These are phyloP conservation scores for Hypomyces perniciosus DNA, from an alignment of 2,329 filamentous ascomycete genomes.

Conservation along the genomic window DNA sequence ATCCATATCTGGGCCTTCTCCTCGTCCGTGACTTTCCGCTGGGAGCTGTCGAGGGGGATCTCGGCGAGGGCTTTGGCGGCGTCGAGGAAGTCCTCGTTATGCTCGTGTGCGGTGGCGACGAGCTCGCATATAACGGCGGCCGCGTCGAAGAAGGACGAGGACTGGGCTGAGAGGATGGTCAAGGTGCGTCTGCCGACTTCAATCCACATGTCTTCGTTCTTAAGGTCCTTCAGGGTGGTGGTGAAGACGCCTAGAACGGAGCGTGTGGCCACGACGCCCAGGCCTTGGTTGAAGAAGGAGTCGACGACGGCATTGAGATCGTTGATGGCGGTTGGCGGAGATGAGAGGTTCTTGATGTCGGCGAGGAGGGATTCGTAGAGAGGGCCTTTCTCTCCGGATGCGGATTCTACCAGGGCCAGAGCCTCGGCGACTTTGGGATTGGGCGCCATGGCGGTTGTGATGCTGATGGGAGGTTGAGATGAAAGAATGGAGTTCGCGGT, in stretches of 20 bases:
- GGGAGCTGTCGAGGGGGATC: conserved; percentile 83
- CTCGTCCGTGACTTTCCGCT: conserved; percentile 74
- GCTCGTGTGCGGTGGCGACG: conserved; percentile 77
- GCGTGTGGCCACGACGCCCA: conserved; percentile 72
- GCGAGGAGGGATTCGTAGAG: conserved; percentile 42
- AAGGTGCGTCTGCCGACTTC: conserved; percentile 71
- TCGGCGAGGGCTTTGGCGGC: conserved; percentile 74
- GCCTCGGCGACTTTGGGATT: conserved; percentile 37
- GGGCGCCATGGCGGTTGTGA: conserved; percentile 28
- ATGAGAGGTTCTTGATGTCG: conserved; percentile 36
- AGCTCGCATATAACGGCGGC: conserved; percentile 72
- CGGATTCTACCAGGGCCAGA: conserved; percentile 35
- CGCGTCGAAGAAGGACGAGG: conserved; percentile 73
- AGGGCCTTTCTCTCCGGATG: conserved; percentile 36
- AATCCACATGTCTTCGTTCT: conserved; percentile 62
- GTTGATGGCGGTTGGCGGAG: conserved; percentile 33
- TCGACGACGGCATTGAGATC: conserved; percentile 65
- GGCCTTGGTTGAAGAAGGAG: conserved; percentile 59
- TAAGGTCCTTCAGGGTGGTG: conserved; percentile 52
- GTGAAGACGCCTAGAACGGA: conserved; percentile 64
- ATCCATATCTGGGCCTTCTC: conserved; percentile 86
- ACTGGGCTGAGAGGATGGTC: conserved; percentile 54
- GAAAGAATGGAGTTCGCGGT: not conserved
- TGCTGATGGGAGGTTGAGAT: not conserved
- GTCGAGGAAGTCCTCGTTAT: conserved; percentile 69